Evolutionary conservation across 495 filamentous ascomycete species (phyloP).

Genomic region (Trichoderma gamsii): DNA sequence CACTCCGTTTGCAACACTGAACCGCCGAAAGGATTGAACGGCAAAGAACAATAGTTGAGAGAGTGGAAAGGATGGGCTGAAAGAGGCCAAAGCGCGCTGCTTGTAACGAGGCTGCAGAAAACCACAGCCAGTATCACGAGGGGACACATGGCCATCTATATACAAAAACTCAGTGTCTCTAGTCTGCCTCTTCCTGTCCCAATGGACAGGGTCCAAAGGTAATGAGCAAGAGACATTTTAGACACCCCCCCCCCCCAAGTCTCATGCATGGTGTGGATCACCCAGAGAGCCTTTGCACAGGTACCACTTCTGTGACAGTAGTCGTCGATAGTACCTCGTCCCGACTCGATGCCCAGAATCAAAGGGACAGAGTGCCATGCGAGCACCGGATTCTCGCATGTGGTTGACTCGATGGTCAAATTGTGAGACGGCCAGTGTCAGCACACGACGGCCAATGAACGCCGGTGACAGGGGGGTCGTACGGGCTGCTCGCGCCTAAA

Average conservation of each 20-base stretch:
- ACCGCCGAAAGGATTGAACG: slow-evolving; percentile 10
- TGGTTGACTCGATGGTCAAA: not conserved
- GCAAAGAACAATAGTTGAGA: not conserved
- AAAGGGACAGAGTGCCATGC: not conserved
- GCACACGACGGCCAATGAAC: not conserved
- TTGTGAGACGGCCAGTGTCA: slow-evolving; percentile 4
- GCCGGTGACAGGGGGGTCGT: not conserved
- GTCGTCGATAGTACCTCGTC: not conserved
- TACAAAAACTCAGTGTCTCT: not conserved
- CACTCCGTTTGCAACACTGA: not conserved
- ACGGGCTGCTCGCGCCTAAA: not conserved
- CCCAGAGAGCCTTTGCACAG: not conserved
- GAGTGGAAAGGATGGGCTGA: not conserved
- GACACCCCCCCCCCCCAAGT: not conserved
- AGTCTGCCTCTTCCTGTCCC: not conserved
- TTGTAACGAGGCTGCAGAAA: not conserved
- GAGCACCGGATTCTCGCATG: not conserved
- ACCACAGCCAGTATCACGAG: not conserved
- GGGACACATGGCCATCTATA: slow-evolving; percentile 4
- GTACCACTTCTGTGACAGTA: not conserved
- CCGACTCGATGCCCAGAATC: not conserved
- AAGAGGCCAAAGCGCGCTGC: not conserved
- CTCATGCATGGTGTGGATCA: not conserved
- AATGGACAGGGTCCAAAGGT: not conserved
- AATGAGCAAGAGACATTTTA: not conserved